A percentile compares a stretch with the other conserved stretches of the same genome.
Conservation (phyloP, 345 rosid genomes). For the Sonneratia caseolaris region DNA sequence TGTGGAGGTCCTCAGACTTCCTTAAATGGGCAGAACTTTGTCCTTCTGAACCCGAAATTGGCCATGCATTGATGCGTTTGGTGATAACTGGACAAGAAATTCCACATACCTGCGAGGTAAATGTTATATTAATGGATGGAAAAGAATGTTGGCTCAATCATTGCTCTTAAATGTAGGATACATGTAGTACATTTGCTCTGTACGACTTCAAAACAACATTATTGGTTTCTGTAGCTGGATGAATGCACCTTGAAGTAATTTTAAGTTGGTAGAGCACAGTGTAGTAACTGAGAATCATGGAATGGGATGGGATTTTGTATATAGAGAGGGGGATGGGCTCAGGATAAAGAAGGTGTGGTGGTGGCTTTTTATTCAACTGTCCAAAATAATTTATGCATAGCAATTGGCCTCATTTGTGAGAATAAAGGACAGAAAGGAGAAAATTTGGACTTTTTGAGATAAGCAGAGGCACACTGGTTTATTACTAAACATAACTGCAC, state of each 20-base stretch:
- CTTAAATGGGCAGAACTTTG: constrained; percentile 96
- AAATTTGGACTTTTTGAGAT: not conserved
- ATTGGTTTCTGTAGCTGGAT: not conserved
- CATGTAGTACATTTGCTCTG: not conserved
- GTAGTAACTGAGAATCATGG: not conserved
- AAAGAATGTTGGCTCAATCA: not conserved
- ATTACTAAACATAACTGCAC: too few species aligned
- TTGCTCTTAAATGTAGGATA: not conserved
- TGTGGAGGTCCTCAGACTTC: constrained; percentile 98
- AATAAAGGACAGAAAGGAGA: not conserved
- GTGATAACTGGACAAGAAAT: constrained; percentile 96
- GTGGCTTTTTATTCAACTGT: not conserved
- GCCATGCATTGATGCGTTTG: constrained; percentile 98
- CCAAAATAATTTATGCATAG: not conserved
- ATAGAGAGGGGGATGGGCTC: not conserved
- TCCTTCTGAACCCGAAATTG: constrained; percentile 95
- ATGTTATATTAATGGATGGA: not conserved
- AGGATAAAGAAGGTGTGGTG: not conserved
- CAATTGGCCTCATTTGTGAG: not conserved
- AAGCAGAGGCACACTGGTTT: not conserved
- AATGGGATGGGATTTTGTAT: too few species aligned
- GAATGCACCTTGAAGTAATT: not conserved
- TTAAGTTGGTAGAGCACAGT: not conserved
- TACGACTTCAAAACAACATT: not conserved
- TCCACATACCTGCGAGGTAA: constrained; percentile 98